Conservation (phyloP, 768 basidiomycete species). For the Suillus americanus region DNA sequence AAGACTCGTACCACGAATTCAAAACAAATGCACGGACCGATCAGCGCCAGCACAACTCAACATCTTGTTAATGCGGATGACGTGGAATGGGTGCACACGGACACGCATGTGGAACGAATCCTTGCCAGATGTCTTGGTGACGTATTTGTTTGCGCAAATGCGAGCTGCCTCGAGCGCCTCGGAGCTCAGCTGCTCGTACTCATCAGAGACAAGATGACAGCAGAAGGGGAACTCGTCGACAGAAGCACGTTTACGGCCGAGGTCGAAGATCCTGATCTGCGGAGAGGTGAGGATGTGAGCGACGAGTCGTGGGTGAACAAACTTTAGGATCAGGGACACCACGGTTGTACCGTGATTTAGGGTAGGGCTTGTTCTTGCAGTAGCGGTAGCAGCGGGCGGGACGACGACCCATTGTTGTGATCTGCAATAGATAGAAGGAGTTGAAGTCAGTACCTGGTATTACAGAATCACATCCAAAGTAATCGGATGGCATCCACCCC, state of each 20-base stretch:
- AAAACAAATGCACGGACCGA: constrained; percentile 57
- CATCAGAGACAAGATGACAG: constrained; percentile 94
- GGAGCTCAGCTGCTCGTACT: constrained; percentile 95
- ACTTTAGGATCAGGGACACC: constrained; percentile 98
- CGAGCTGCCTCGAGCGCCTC: constrained; percentile 98
- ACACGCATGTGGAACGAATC: constrained; percentile 99
- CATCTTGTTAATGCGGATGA: constrained; percentile 99
- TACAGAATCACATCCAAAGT: background rate
- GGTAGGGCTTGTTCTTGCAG: constrained; percentile 99
- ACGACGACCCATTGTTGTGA: constrained; percentile 85
- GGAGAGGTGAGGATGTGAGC: background rate
- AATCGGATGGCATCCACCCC: constrained; percentile 2
- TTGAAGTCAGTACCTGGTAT: background rate
- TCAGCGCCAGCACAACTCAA: constrained; percentile 99
- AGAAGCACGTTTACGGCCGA: constrained; percentile 93
- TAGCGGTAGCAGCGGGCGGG: constrained; percentile 98
- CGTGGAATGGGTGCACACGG: constrained; percentile 97
- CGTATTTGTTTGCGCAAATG: constrained; percentile 99
- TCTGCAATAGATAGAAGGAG: background rate
- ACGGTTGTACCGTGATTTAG: constrained; percentile 95
- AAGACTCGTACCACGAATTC: background rate
- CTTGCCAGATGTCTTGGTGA: constrained; percentile 97
- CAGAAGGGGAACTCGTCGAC: constrained; percentile 99
- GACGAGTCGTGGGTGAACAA: constrained; percentile 13
- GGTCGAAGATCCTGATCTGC: constrained; percentile 95